phyloP scores from a whole-genome alignment of 2,329 filamentous ascomycete genomes.

The Botrytis hyacinthi region DNA sequence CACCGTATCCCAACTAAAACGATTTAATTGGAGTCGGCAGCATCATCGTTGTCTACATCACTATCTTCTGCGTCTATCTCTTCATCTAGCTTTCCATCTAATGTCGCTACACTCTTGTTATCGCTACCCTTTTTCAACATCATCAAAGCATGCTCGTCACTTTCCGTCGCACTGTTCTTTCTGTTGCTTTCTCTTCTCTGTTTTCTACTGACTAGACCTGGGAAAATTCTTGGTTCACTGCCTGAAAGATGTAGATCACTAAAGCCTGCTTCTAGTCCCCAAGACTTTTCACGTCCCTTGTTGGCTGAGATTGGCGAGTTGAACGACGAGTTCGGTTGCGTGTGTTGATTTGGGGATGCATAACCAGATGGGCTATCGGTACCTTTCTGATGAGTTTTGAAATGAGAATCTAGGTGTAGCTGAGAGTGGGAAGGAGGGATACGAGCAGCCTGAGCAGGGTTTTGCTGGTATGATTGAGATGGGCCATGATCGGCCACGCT shows the following conservation, averaged over 20 bases:
- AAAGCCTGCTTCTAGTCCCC: constrained; percentile 41
- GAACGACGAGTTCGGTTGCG: constrained; percentile 16
- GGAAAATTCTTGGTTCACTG: constrained; percentile 68
- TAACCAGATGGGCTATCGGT: constrained; percentile 23
- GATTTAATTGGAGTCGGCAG: constrained; percentile 2
- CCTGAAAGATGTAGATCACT: constrained; percentile 52
- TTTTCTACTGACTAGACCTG: constrained; percentile 58
- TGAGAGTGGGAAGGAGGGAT: constrained; percentile 34
- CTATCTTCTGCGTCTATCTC: neutral
- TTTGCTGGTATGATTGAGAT: constrained; percentile 34
- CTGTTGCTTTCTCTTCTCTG: constrained; percentile 34
- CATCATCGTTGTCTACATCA: constrained; percentile 8
- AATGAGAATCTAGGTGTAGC: constrained; percentile 27
- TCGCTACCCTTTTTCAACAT: constrained; percentile 6
- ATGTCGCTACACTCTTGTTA: neutral
- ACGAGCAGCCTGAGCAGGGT: constrained; percentile 38
- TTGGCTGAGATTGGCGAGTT: constrained; percentile 27
- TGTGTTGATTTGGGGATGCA: constrained; percentile 22
- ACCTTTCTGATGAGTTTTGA: constrained; percentile 18
- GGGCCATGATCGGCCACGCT: constrained; percentile 16
- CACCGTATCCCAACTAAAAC: neutral
- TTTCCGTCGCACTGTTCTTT: constrained; percentile 34
- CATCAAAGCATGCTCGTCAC: constrained; percentile 26
- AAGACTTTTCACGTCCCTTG: constrained; percentile 40
- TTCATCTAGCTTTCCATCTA: constrained; percentile 19